Conservation (phyloP, 169 alveolate species). For the Cystoisospora suis region DNA sequence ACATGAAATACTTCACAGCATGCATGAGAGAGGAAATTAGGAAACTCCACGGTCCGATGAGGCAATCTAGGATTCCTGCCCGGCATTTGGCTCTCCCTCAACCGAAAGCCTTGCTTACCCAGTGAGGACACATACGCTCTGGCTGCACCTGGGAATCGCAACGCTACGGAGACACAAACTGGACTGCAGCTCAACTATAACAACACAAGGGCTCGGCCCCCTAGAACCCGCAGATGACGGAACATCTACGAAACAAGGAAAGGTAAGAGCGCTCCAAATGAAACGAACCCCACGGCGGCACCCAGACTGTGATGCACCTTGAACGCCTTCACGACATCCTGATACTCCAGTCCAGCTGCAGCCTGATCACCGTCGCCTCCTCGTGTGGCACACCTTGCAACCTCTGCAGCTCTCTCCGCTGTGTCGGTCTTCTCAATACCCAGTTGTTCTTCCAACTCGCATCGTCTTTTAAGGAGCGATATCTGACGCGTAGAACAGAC, state of each 20-base stretch:
- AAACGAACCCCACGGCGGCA: slow-evolving; percentile 39
- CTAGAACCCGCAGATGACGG: too few relatives aligned
- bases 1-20: too few relatives aligned
- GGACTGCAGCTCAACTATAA: too few relatives aligned
- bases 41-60: too few relatives aligned
- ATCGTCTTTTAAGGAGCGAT: slow-evolving; percentile 29
- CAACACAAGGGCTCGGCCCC: too few relatives aligned
- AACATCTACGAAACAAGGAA: slow-evolving; percentile 37
- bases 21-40: too few relatives aligned
- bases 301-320: slow-evolving; percentile 44
- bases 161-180: too few relatives aligned
- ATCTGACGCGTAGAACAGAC: not conserved
- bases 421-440: slow-evolving; percentile 46
- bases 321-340: slow-evolving; percentile 43
- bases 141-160: too few relatives aligned
- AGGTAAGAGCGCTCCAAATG: slow-evolving; percentile 52
- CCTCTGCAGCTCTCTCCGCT: slow-evolving; percentile 47
- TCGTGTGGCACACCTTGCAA: slow-evolving; percentile 5
- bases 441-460: slow-evolving; percentile 38
- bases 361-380: slow-evolving; percentile 49
- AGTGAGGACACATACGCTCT: too few relatives aligned
- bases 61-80: too few relatives aligned
- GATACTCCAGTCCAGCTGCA: slow-evolving; percentile 44
- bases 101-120: too few relatives aligned
- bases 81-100: too few relatives aligned